Evolutionary conservation across 306 rosid species (phyloP).

Genomic region (Vachellia collinsii): DNA sequence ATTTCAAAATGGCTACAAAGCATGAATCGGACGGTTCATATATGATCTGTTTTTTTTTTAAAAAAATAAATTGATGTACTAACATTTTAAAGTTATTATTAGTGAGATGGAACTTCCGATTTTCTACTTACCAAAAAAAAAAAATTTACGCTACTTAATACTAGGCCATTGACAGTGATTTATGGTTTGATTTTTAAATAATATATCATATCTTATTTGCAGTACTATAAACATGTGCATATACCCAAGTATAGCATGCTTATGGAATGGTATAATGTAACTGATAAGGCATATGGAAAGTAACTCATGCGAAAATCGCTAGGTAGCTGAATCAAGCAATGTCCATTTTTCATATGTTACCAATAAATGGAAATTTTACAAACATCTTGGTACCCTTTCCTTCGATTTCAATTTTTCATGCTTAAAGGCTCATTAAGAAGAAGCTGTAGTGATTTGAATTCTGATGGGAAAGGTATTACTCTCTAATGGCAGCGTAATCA

Average conservation of each 20-base stretch:
- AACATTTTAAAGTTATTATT: no score
- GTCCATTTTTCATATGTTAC: conserved; percentile 18
- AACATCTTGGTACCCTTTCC: conserved; percentile 10
- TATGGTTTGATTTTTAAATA: no score
- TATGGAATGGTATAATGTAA: background rate
- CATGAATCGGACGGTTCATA: no score
- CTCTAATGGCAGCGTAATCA: conserved; percentile 20
- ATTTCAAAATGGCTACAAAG: no score
- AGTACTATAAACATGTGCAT: background rate
- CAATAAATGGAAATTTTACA: conserved; percentile 26
- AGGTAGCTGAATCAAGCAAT: conserved; percentile 30
- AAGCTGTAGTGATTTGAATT: conserved; percentile 14
- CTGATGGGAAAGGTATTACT: conserved; percentile 26
- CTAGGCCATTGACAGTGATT: no score
- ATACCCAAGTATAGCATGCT: background rate
- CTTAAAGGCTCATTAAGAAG: background rate
- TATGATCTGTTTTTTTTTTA: no score
- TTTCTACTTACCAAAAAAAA: no score
- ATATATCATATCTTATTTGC: no score
- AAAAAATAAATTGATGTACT: no score
- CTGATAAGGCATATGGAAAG: conserved; percentile 35
- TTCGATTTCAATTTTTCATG: conserved; percentile 9
- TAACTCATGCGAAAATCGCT: conserved; percentile 55
- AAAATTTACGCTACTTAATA: no score
- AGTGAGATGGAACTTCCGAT: no score